phyloP scores from a whole-genome alignment of 768 basidiomycete genomes.

The Paxillus rubicundulus region DNA sequence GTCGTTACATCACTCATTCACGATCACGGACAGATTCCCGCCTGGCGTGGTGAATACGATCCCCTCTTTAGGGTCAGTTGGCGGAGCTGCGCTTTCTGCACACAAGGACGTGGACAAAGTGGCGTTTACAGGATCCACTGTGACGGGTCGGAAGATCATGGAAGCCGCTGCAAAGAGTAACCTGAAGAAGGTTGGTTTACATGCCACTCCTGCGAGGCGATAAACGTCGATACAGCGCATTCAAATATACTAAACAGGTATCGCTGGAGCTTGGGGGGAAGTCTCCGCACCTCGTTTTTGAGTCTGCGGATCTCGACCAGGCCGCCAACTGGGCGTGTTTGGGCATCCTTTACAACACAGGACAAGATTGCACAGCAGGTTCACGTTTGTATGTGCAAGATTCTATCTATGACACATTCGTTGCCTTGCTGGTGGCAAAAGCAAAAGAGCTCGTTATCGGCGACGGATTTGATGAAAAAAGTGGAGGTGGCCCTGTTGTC shows the following conservation, averaged over 20 bases:
- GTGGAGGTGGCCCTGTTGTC: conserved; percentile 83
- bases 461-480: conserved; percentile 74
- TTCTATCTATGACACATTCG: conserved; percentile 80
- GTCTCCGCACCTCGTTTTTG: conserved; percentile 85
- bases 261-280: conserved; percentile 95
- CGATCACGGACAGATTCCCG: conserved; percentile 61
- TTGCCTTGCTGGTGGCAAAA: conserved; percentile 60
- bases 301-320: conserved; percentile 83
- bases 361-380: conserved; percentile 94
- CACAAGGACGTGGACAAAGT: conserved; percentile 91
- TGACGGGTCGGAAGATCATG: conserved; percentile 88
- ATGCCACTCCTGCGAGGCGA: conserved; percentile 28
- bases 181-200: conserved; percentile 73
- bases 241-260: conserved; percentile 43
- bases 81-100: conserved; percentile 79
- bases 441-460: conserved; percentile 72
- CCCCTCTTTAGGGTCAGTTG: conserved; percentile 76
- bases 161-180: conserved; percentile 91
- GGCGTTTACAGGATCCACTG: conserved; percentile 91
- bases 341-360: conserved; percentile 84
- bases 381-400: conserved; percentile 90
- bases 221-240: conserved; percentile 8
- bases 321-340: conserved; percentile 85
- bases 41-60: conserved; percentile 89
- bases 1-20: conserved; percentile 14